Evolutionary conservation across 345 rosid genomes (phyloP), one percentile per base, ranked within the genome.

Genomic region (Ceriops zippeliana): DNA sequence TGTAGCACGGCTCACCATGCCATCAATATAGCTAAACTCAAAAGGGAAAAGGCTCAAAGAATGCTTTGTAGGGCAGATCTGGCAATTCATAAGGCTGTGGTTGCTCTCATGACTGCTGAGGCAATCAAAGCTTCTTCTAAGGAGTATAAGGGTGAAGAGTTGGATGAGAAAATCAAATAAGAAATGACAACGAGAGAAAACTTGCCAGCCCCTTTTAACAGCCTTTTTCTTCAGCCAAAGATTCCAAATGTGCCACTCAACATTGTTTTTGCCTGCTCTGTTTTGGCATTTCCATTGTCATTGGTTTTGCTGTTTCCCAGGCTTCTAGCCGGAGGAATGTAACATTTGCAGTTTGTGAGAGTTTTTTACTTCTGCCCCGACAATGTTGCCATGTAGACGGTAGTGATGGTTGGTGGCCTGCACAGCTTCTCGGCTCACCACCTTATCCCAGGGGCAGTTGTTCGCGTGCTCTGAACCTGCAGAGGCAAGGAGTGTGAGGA

Each of bases 11-110:
- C 96, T 28, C 79, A 75, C 70, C 87, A 84, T 52, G 93, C 98
- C 6, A 76, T 69, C 17, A 79, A 78, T 42, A 51, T 82, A 70
- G 96, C 98, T 64, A 91, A 85, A 77, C 66, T 83, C 60, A 95
- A 95, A 85, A 82, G 89, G 83, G 97, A 90, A 71, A 88, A 65
- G 70, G 96, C 98, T 38, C 88, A 85, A 82, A 90, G 85, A n/a
- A 73, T 90, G 83, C 82, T 90, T 52, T 83, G 79, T 75, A 81
- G 75, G 78, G 99, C 98, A 69, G 98, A 91, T 80, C 73, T 91
- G 66, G 90, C 90, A 20, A 85, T 91, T 65, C 96, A 91, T 86
- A 95, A 83, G 83, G 99, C 98, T 66, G 90, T 87, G 76, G 87
- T 80, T 76, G 89, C 96, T 69, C 86, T 90, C 73, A 83, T 83